Conservation (phyloP, 73 alveolate genomes). For the Paramecium caudatum region DNA sequence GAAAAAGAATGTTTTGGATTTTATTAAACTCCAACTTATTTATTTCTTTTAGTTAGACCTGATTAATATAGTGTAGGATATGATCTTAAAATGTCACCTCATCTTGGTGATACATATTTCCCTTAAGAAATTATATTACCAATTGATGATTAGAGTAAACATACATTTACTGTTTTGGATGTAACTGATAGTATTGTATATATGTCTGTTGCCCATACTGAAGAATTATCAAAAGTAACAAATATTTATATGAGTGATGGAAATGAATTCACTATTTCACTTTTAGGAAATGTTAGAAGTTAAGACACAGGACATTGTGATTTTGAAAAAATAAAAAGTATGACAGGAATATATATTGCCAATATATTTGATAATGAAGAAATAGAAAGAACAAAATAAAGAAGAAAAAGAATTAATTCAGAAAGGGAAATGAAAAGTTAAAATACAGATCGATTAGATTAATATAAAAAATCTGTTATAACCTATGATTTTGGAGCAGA, state of each 20-base stretch:
- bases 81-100: conserved; percentile 69
- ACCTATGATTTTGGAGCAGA: conserved; percentile 91
- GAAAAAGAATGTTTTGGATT: conserved; percentile 63
- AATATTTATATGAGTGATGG: conserved; percentile 69
- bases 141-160: conserved; percentile 60
- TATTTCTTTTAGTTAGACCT: conserved; percentile 57
- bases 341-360: conserved; percentile 90
- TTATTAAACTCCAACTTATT: conserved; percentile 59
- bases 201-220: conserved; percentile 56
- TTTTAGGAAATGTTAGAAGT: conserved; percentile 70
- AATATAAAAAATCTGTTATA: conserved; percentile 78
- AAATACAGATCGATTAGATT: conserved; percentile 28
- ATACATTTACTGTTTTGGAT: conserved; percentile 63
- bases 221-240: conserved; percentile 46
- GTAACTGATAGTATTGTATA: conserved; percentile 51
- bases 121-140: conserved; percentile 51
- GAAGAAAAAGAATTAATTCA: conserved; percentile 52
- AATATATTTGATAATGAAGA: conserved; percentile 74
- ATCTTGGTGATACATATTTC: conserved; percentile 53
- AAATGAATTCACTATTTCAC: conserved; percentile 50
- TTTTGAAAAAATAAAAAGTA: conserved; percentile 70
- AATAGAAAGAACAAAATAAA: conserved; percentile 67
- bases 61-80: conserved; percentile 63
- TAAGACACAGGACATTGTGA: conserved; percentile 68
- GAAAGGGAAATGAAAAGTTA: conserved; percentile 51